A percentile compares a stretch with the other conserved stretches of the same genome.
Conservation (phyloP, 1,284 basidiomycete species). For the Agaricales sp. region DNA sequence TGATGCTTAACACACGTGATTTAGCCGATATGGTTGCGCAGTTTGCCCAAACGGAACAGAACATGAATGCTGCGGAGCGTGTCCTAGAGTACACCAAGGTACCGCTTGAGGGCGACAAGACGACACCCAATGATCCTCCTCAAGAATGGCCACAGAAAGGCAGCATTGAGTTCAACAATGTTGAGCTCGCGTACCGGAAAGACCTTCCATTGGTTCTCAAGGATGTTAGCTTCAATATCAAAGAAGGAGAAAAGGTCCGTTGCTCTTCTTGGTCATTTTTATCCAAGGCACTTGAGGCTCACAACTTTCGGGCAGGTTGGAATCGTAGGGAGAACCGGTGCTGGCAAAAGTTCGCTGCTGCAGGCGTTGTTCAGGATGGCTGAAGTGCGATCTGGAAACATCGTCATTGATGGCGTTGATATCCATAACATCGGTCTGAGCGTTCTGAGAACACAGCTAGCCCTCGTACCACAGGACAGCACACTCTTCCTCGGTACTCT, state of each 20-base stretch:
- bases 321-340: constrained; percentile 66
- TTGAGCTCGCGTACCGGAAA: constrained; percentile 57
- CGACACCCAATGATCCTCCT: constrained; percentile 39
- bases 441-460: constrained; percentile 49
- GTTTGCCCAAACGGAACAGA: constrained; percentile 54
- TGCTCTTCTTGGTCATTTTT: constrained; percentile 18
- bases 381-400: constrained; percentile 49
- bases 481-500: constrained; percentile 57
- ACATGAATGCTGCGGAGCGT: constrained; percentile 67
- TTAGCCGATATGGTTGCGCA: constrained; percentile 45
- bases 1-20: not conserved
- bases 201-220: constrained; percentile 69
- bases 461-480: constrained; percentile 66
- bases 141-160: constrained; percentile 61
- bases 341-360: constrained; percentile 70
- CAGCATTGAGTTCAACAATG: constrained; percentile 48
- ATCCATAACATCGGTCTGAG: constrained; percentile 46
- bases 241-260: constrained; percentile 55
- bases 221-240: constrained; percentile 50
- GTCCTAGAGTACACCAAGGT: constrained; percentile 50
- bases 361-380: constrained; percentile 43
- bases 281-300: no score
- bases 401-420: constrained; percentile 65
- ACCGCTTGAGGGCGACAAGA: constrained; percentile 31
- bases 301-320: constrained; percentile 36